Evolutionary conservation across 306 rosid species (phyloP), one percentile per base, ranked within the genome.

Genomic region (Betula pendula): DNA sequence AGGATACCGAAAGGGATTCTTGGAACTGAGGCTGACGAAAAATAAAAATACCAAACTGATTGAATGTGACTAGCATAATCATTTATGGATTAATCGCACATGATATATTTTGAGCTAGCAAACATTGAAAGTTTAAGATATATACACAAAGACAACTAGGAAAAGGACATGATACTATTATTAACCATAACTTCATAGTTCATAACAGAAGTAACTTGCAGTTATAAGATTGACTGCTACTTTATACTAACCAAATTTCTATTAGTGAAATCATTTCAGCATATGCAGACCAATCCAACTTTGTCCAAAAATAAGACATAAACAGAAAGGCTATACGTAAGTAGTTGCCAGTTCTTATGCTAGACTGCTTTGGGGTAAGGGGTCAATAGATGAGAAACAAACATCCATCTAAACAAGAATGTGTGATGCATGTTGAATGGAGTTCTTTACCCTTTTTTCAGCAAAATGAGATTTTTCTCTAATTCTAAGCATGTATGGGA

Each of bases 241-340:
- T 76, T 38, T 62, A 20, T 14, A 75, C 47, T 8, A 75, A 77
- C 47, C 55, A 69, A 56, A 69, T 12, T 29, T 77, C 25, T 45
- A 29, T 62, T 45, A 2, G 44, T 15, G 24, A 62, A 62, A 6
- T 62, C 44, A 62, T 62, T 31, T 62, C 68, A 62, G 38, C 44
- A 27, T 62, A 62, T 6, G 63, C 71, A 47, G 25, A 70, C 27
- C 7, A 47, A 12, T n/a, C 81, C 43, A 47, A 22, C 19, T n/a
- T 59, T 43, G 20, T 55, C 49, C 9, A 49, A 25, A 70, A 51
- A 31, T 8, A 56, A 60, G 29, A 25, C 14, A 24, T 8, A 7
- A 29, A 72, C 8, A 22, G 25, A 24, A 31, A 24, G 8, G 38
- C 25, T 38, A 52, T 15, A 40, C 13, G 25, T 31, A 48, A 62